Conservation (phyloP, 1,284 basidiomycete species). For the Naganishia sp. region DNA sequence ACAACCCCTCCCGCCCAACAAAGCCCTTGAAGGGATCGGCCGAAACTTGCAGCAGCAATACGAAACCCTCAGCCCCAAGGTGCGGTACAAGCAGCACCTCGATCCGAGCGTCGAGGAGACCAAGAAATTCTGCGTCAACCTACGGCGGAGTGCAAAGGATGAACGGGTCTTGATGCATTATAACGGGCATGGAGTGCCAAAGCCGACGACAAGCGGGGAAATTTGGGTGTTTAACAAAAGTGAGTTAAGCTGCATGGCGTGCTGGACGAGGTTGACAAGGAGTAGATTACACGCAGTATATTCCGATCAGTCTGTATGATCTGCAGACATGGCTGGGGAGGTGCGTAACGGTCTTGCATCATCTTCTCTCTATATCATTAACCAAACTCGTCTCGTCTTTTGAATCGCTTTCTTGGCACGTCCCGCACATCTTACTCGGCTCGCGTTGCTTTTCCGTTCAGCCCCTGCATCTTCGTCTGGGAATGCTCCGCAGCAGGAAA, state of each 20-base stretch:
- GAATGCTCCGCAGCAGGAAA: constrained; percentile 96
- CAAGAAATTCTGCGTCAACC: constrained; percentile 79
- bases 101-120: constrained; percentile 95
- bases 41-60: constrained; percentile 87
- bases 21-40: constrained; percentile 63
- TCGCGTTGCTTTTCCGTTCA: constrained; percentile 44
- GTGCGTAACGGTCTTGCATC: constrained; percentile 37
- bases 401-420: background rate
- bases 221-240: constrained; percentile 97
- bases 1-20: constrained; percentile 78
- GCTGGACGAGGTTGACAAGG: background rate
- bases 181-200: constrained; percentile 97
- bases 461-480: constrained; percentile 97
- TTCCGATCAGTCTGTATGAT: constrained; percentile 91
- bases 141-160: constrained; percentile 86
- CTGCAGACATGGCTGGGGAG: constrained; percentile 83
- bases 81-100: constrained; percentile 83
- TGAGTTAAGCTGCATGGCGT: constrained; percentile 34
- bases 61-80: constrained; percentile 80
- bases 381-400: background rate
- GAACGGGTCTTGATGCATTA: constrained; percentile 97
- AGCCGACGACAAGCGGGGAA: constrained; percentile 93
- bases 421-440: constrained; percentile 31
- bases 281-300: constrained; percentile 89
- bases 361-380: background rate